Evolutionary conservation across 257 asterid genomes (phyloP), one percentile per base, ranked within the genome.

Genomic region (Salvia rosmarinus): DNA sequence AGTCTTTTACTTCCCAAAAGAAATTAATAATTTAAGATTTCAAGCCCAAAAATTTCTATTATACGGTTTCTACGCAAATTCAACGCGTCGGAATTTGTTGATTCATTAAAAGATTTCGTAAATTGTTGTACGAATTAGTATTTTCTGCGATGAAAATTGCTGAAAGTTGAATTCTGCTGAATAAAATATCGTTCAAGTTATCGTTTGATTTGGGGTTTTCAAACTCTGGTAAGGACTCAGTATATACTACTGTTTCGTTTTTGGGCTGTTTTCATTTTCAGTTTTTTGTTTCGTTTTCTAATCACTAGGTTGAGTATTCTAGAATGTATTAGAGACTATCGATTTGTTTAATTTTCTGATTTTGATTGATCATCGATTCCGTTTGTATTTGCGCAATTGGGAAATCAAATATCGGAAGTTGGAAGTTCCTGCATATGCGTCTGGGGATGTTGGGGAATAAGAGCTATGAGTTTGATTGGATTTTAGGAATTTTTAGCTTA

Each of bases 1-100:
- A 5, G 81, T 78, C 80, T 60, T 70, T 44, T n/a, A 2, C 4
- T 6, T 1, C 20, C 51, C 43, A 21, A 65, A 57, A 16, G 52
- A 42, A 49, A 57, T 40, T 42, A 9, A 28, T 32, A 59, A 30
- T 67, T 72, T 40, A 25, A n/a, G n/a, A n/a, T n/a, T n/a, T n/a
- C n/a, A n/a, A 47, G 67, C 79, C 62, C 64, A 51, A 57, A 16
- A 35, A 17, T 37, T 34, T 54, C 43, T 58, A n/a, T n/a, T n/a
- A n/a, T n/a, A n/a, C n/a, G n/a, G n/a, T 70, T 63, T 50, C 64
- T 49, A 25, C 77, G 65, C 79, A 78, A 78, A 61, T 78, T 74
- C 83, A 72, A 78, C 75, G 74, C 81, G 71, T 67, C 68, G 34
- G 10, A 13, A 10, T 58, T 49, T 39, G 46, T 64, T 55, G 76